A percentile compares a stretch with the other conserved stretches of the same genome.
phyloP scores from a whole-genome alignment of 2,329 filamentous ascomycete genomes.

The Penicillium psychrosexuale region DNA sequence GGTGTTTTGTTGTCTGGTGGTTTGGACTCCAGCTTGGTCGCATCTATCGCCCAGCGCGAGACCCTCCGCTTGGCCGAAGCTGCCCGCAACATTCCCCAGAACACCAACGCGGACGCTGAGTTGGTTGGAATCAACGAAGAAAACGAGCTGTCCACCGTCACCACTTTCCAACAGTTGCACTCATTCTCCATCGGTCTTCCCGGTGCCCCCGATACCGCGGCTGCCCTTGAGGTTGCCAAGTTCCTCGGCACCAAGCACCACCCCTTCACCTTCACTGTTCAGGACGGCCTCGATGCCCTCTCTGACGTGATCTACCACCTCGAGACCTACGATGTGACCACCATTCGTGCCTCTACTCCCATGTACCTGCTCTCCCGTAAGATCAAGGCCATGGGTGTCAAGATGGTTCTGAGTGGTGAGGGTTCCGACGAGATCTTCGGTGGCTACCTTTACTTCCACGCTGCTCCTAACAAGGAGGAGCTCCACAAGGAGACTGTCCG shows the following conservation, averaged over 20 bases:
- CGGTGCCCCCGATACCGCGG: constrained; percentile 85
- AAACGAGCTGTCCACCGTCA: constrained; percentile 82
- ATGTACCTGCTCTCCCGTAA: constrained; percentile 98
- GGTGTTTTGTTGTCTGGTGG: constrained; percentile 93
- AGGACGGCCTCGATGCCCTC: constrained; percentile 93
- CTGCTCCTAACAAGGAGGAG: constrained; percentile 81
- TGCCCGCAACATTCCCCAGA: constrained; percentile 46
- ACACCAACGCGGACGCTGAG: constrained; percentile 50
- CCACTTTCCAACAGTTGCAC: constrained; percentile 91
- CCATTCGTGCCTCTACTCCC: constrained; percentile 94
- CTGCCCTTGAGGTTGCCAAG: constrained; percentile 87
- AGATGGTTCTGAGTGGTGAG: constrained; percentile 98
- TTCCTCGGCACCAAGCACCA: constrained; percentile 98
- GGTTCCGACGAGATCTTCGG: constrained; percentile 98
- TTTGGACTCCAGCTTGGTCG: constrained; percentile 91
- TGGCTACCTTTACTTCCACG: constrained; percentile 98
- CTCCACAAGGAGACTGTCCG: constrained; percentile 95
- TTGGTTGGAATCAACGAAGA: constrained; percentile 94
- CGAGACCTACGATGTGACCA: constrained; percentile 97
- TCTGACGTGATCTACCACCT: constrained; percentile 98
- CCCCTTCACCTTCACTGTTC: constrained; percentile 95
- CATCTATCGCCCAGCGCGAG: constrained; percentile 92
- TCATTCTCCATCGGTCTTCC: constrained; percentile 98
- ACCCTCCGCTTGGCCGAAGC: constrained; percentile 71
- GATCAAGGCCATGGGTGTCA: constrained; percentile 99